Conservation (phyloP, 805 yeast genomes). For the Millerozyma acaciae region DNA sequence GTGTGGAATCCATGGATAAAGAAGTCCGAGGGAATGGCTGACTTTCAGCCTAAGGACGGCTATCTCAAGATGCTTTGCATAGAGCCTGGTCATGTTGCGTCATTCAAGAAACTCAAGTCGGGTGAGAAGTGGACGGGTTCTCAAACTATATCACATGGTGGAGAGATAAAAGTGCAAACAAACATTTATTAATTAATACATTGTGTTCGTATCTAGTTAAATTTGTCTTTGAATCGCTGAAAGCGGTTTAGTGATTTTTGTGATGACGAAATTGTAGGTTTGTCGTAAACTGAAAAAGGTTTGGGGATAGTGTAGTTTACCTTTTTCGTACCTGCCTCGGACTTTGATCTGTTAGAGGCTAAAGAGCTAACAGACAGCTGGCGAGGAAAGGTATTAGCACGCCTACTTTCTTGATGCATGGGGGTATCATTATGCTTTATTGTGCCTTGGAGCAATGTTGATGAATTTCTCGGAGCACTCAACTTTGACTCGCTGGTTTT, state of each 20-base stretch:
- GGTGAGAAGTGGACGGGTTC: slow-evolving; percentile 74
- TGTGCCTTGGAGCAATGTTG: no score
- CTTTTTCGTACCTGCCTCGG: neutral
- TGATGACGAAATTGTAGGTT: slow-evolving; percentile 40
- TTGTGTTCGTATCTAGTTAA: slow-evolving; percentile 13
- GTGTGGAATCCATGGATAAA: slow-evolving; percentile 98
- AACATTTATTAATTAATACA: slow-evolving; percentile 26
- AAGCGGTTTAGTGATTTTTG: slow-evolving; percentile 35
- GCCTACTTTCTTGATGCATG: no score
- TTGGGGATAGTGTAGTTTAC: slow-evolving; percentile 21
- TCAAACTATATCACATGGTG: slow-evolving; percentile 56
- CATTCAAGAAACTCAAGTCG: slow-evolving; percentile 60
- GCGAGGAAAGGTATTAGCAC: no score
- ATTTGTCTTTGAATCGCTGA: slow-evolving; percentile 31
- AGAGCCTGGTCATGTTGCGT: slow-evolving; percentile 87
- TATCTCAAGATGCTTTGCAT: slow-evolving; percentile 87
- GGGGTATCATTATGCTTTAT: no score
- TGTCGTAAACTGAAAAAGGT: slow-evolving; percentile 28
- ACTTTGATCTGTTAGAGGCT: neutral
- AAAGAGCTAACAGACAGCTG: neutral
- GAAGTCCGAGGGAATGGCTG: slow-evolving; percentile 78
- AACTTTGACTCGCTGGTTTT: no score
- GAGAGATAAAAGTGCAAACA: slow-evolving; percentile 59
- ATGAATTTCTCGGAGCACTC: no score
- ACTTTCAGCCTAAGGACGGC: slow-evolving; percentile 83